These are phyloP conservation scores for Penicillium daleae DNA, from an alignment of 495 filamentous ascomycete genomes.

Conservation along the genomic window DNA sequence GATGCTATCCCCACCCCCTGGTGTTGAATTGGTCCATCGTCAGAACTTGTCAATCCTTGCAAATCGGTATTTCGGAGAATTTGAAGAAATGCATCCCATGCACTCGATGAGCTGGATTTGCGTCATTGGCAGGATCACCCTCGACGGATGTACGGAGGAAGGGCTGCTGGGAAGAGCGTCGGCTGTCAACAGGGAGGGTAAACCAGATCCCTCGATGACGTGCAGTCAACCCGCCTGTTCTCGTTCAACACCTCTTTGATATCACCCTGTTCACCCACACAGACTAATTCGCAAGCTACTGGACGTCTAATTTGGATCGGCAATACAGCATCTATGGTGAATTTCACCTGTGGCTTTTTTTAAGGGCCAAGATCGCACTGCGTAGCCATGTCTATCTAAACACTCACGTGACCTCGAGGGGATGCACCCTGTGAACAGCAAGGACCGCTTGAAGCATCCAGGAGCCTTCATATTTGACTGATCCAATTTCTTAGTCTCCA, in stretches of 20 bases:
- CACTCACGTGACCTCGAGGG: not conserved
- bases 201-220: conserved; percentile 32
- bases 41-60: not conserved
- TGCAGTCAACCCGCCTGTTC: not conserved
- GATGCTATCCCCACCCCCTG: not conserved
- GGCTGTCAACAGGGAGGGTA: conserved; percentile 11
- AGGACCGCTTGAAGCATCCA: conserved; percentile 23
- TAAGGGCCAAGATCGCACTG: not conserved
- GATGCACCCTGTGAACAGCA: conserved; percentile 15
- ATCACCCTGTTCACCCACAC: not conserved
- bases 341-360: not conserved
- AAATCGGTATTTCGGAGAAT: conserved; percentile 3
- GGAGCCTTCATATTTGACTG: conserved; percentile 26
- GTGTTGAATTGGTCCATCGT: not conserved
- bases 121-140: conserved; percentile 4
- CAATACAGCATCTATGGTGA: not conserved
- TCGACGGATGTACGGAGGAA: conserved; percentile 3
- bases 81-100: not conserved
- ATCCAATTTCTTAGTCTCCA: too few species aligned
- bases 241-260: not conserved
- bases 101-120: not conserved
- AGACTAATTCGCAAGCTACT: not conserved
- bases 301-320: not conserved
- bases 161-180: not conserved
- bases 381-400: not conserved